Base-by-base conservation (phyloP, 1,284 basidiomycete genomes). In the Inonotus hispidus region DNA sequence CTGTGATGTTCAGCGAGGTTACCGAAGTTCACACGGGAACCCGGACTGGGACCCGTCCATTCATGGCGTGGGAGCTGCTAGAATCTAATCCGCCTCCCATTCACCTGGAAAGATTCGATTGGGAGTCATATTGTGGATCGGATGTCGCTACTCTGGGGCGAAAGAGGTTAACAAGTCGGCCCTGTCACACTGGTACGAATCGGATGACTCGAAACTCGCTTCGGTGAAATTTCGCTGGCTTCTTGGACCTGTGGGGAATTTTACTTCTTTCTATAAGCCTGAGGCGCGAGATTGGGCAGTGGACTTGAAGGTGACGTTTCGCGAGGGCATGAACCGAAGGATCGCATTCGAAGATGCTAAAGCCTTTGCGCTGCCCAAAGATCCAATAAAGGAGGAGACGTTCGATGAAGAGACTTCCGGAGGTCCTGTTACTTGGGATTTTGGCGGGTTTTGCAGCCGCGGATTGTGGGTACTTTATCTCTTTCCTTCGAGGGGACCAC, bases 111-210 rank as follows among this genome's bases (percentile, higher is more conserved):
- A 43, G 55, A 27, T 46, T 27, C 23, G 55, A 56, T 19, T 56
- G 55, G 55, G 55, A 56, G 16, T 56, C 29, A 37, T 56, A 13
- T 25, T 19, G 21, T 56, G 55, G 55, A 56, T 56, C 39, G 43
- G 14, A 19, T 56, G 38, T 32, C 38, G 32, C 23, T 56, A 25
- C 25, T 21, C 23, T 32, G 38, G 13, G n/a, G 55, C 38, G 21
- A 19, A 43, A 1, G 55, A 45, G 14, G 38, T 45, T 1, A 11
- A 56, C 13, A 23, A 2, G 3, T 11, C 21, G 8, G 53, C n/a
- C 13, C 16, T 54, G 4, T n/a, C 13, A 13, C n/a, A 54, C 2
- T 43, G 41, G 41, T 2, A 11, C 41, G 16, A 43, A 6, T 16
- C 41, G 1, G 41, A 43, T 21, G 41, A 43, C 19, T 7, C 11